Conservation (phyloP, 805 yeast species). For the Candida vaughaniae region DNA sequence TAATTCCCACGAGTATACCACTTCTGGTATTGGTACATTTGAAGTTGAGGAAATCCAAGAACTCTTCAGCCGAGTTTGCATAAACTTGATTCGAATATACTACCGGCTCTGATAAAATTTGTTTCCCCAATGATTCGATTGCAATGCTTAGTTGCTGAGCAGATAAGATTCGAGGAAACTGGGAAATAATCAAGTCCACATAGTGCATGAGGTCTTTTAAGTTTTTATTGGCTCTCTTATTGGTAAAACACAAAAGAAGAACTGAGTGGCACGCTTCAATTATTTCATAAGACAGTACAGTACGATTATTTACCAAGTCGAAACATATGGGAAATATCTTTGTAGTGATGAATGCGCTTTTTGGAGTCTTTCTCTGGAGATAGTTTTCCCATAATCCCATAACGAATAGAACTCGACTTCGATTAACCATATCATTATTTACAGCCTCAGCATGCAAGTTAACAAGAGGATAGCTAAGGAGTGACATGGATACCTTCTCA, state of each 20-base stretch:
- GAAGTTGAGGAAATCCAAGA: slow-evolving; percentile 43
- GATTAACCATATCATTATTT: slow-evolving; percentile 24
- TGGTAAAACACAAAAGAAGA: slow-evolving; percentile 34
- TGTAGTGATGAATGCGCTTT: slow-evolving; percentile 19
- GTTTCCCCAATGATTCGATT: slow-evolving; percentile 52
- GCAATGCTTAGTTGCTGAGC: slow-evolving; percentile 58
- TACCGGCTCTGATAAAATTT: slow-evolving; percentile 27
- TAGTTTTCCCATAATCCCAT: slow-evolving; percentile 49
- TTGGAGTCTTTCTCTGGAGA: slow-evolving; percentile 26
- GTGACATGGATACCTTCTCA: slow-evolving; percentile 28
- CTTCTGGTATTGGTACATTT: slow-evolving; percentile 38
- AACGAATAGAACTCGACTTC: slow-evolving; percentile 44
- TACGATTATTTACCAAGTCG: slow-evolving; percentile 27
- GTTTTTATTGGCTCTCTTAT: slow-evolving; percentile 17
- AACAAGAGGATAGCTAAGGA: slow-evolving; percentile 35
- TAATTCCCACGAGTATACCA: slow-evolving; percentile 22
- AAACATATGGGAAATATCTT: slow-evolving; percentile 31
- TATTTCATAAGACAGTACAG: slow-evolving; percentile 24
- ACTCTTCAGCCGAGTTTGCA: slow-evolving; percentile 26
- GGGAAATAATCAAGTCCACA: slow-evolving; percentile 45
- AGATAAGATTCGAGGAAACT: slow-evolving; percentile 58
- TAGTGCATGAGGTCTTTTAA: slow-evolving; percentile 34
- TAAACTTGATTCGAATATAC: slow-evolving; percentile 5
- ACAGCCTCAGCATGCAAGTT: slow-evolving; percentile 27
- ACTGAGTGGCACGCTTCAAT: slow-evolving; percentile 70